Conservation (phyloP, 768 basidiomycete species). For the Leccinum arenicola region DNA sequence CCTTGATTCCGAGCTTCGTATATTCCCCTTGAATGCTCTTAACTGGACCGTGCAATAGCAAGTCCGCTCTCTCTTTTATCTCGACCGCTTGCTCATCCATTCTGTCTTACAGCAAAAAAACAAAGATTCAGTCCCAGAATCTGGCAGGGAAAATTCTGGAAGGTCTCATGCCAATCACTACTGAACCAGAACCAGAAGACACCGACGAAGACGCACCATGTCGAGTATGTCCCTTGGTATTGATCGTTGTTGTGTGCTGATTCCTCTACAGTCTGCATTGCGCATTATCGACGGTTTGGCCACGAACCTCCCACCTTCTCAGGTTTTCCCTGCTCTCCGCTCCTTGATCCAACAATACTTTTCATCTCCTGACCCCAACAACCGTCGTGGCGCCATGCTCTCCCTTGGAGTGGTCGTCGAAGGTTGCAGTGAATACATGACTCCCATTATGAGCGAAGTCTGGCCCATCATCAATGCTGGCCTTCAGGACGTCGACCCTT, state of each 20-base stretch:
- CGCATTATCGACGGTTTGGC: constrained; percentile 92
- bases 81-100: background rate
- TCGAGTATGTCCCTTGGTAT: constrained; percentile 53
- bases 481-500: constrained; percentile 76
- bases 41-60: constrained; percentile 98
- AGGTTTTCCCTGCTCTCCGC: constrained; percentile 93
- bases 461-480: constrained; percentile 95
- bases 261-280: constrained; percentile 68
- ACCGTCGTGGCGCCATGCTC: constrained; percentile 91
- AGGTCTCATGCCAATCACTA: constrained; percentile 90
- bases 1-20: constrained; percentile 77
- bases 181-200: constrained; percentile 92
- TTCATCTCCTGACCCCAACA: constrained; percentile 68
- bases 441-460: constrained; percentile 83
- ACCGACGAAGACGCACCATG: constrained; percentile 91
- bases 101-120: constrained; percentile 75
- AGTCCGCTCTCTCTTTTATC: constrained; percentile 24
- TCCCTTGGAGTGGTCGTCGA: constrained; percentile 95
- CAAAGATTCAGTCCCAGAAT: constrained; percentile 83
- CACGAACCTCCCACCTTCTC: constrained; percentile 87
- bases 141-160: constrained; percentile 85
- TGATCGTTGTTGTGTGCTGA: constrained; percentile 7
- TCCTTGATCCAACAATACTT: constrained; percentile 82
- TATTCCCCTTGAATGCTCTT: constrained; percentile 88
- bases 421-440: constrained; percentile 97